A percentile compares a stretch with the other conserved stretches of the same genome.
Conservation (phyloP, 495 filamentous ascomycete species). For the Neurospora sp. region DNA sequence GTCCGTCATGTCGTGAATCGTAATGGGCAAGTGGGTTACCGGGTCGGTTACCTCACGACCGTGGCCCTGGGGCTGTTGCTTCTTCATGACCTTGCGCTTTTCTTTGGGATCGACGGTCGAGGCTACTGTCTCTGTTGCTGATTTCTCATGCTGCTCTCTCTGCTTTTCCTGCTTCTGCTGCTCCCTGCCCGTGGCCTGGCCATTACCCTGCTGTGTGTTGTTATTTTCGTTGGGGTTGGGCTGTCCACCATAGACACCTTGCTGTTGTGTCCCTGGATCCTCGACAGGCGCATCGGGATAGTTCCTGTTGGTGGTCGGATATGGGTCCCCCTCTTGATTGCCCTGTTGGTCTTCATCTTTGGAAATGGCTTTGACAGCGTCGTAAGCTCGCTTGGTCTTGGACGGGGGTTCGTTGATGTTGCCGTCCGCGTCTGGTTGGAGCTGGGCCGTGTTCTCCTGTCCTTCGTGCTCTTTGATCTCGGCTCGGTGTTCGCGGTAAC, state of each 20-base stretch:
- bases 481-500: constrained; percentile 47
- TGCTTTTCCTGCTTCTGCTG: constrained; percentile 8
- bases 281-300: constrained; percentile 4
- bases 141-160: constrained; percentile 22
- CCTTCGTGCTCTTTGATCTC: constrained; percentile 24
- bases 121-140: constrained; percentile 43
- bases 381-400: constrained; percentile 26
- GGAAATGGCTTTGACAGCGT: constrained; percentile 32
- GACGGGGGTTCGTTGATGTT: constrained; percentile 26
- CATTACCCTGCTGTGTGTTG: not conserved
- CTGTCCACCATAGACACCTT: constrained; percentile 45
- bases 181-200: not conserved
- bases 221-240: constrained; percentile 6
- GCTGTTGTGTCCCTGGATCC: constrained; percentile 4
- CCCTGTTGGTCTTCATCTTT: constrained; percentile 30
- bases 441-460: constrained; percentile 16
- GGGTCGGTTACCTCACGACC: constrained; percentile 62
- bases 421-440: constrained; percentile 31
- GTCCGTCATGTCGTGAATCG: constrained; percentile 53
- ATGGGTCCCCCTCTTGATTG: constrained; percentile 25
- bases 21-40: constrained; percentile 56
- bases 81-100: constrained; percentile 49
- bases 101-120: constrained; percentile 42
- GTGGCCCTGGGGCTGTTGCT: constrained; percentile 35
- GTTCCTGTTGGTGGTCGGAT: constrained; percentile 31